Evolutionary conservation across 1,284 basidiomycete genomes (phyloP).

Genomic region (Apiotrichum brassicae): DNA sequence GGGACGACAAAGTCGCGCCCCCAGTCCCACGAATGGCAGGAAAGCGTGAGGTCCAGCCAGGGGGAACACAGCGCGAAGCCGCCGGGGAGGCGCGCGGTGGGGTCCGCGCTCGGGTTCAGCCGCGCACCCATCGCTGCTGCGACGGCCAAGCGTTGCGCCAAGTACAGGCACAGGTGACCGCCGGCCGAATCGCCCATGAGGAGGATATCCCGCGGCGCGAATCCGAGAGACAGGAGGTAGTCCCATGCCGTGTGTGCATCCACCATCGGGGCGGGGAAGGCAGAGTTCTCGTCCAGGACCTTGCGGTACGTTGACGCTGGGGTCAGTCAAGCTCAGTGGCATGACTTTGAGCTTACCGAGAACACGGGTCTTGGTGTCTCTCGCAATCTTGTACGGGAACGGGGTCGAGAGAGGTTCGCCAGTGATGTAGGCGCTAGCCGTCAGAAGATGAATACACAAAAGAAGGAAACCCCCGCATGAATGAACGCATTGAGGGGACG

Average conservation of each 20-base stretch:
- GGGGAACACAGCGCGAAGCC: constrained; percentile 55
- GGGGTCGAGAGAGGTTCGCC: constrained; percentile 12
- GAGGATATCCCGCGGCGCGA: constrained; percentile 5
- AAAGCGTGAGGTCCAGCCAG: constrained; percentile 51
- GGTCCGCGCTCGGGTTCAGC: not conserved
- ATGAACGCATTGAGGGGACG: too few species aligned
- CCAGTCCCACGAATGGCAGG: constrained; percentile 9
- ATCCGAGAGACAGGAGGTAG: constrained; percentile 8
- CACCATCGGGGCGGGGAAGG: constrained; percentile 13
- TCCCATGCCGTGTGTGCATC: constrained; percentile 16
- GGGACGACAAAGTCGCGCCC: constrained; percentile 12
- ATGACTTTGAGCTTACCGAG: not conserved
- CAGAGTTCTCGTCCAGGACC: constrained; percentile 1
- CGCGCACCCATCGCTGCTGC: not conserved
- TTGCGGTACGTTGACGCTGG: constrained; percentile 11
- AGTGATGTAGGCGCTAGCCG: constrained; percentile 17
- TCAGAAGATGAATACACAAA: not conserved
- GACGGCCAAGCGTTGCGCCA: constrained; percentile 8
- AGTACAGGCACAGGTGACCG: constrained; percentile 10
- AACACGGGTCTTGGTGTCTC: constrained; percentile 6
- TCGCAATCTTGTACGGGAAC: constrained; percentile 7
- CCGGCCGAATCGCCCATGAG: constrained; percentile 17
- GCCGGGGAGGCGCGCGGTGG: constrained; percentile 44
- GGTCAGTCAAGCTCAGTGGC: not conserved
- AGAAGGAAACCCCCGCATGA: too few species aligned